Base-by-base conservation (phyloP, 352 stramenopile genomes). In the Peronospora destructor region DNA sequence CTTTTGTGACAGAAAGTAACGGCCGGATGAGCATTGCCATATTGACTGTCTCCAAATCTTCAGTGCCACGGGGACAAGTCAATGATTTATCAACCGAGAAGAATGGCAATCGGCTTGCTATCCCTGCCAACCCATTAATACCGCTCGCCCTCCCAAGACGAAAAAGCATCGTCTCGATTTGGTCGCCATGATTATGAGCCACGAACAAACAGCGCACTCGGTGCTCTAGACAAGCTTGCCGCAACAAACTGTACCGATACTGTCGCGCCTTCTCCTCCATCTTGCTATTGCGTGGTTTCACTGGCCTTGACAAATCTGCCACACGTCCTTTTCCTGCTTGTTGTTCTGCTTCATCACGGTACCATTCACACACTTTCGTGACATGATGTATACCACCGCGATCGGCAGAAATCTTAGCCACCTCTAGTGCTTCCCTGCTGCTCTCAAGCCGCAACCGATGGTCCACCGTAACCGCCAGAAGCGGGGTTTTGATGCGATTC, bases 391-490 rank as follows among this genome's bases (percentile, higher is more conserved):
- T 69, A 14, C 55, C 62, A 45, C 74, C 78, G 42, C 45, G 37
- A 9, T 68, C 38, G 8, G 38, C 26, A 57, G 77, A 76, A 29
- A 86, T 68, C 4, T 54, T 49, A 0, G 66, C 68, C 6, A 91
- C 71, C 35, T 73, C 53, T 3, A 51, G 43, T 4, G 81, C 83
- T 63, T 94, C 83, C 0, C 67, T 59, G 4, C 61, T 53, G 40
- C 83, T 94, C 51, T 90, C 81, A 0, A 19, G 9, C 6, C 83
- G 80, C 17, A 94, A 60, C 23, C 58, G 61, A 50, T 94, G 83
- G 47, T 94, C 78, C 38, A 94, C 73, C 11, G 77, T 91, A 53
- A 94, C 76, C 6, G 78, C 83, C 14, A 94, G 54, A 8, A 94
- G 69, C 33, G 76, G 73, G 8, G 74, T 86, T 25, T 64, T 48